These are phyloP conservation scores for Syzygium aqueum DNA, from an alignment of 345 rosid species.

Conservation along the genomic window DNA sequence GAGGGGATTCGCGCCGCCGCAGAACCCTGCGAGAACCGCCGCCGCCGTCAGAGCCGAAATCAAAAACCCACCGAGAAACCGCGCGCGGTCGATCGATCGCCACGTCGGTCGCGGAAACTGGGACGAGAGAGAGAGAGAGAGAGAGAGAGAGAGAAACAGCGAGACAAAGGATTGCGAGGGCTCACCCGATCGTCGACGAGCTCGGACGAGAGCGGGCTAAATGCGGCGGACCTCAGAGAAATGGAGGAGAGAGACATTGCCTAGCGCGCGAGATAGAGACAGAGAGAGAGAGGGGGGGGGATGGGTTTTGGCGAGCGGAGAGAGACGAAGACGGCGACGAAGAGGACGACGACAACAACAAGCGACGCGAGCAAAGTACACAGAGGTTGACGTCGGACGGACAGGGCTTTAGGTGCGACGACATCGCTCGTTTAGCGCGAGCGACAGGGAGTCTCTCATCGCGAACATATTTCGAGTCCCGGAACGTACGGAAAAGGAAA, in stretches of 20 bases:
- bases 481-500: not conserved
- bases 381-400: not conserved
- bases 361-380: not conserved
- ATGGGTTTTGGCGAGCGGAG: not conserved
- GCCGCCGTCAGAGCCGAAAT: not conserved
- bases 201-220: conserved; percentile 12
- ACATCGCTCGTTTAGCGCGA: not conserved
- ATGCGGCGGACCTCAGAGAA: conserved; percentile 12
- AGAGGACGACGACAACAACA: not conserved
- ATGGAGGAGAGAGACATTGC: conserved; percentile 14
- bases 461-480: not conserved
- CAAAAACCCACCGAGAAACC: not conserved
- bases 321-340: not conserved
- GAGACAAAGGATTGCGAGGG: not conserved
- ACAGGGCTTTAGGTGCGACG: not conserved
- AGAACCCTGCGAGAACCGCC: conserved; percentile 20
- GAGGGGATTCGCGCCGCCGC: conserved; percentile 1
- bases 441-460: fast-evolving
- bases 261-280: not conserved
- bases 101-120: not conserved
- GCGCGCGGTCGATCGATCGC: not conserved
- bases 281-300: not conserved
- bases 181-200: conserved; percentile 17
- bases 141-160: not conserved
- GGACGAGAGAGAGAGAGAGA: not conserved